These are phyloP conservation scores for Afroboletus lepidellus DNA, from an alignment of 1,284 basidiomycete species.

Conservation along the genomic window DNA sequence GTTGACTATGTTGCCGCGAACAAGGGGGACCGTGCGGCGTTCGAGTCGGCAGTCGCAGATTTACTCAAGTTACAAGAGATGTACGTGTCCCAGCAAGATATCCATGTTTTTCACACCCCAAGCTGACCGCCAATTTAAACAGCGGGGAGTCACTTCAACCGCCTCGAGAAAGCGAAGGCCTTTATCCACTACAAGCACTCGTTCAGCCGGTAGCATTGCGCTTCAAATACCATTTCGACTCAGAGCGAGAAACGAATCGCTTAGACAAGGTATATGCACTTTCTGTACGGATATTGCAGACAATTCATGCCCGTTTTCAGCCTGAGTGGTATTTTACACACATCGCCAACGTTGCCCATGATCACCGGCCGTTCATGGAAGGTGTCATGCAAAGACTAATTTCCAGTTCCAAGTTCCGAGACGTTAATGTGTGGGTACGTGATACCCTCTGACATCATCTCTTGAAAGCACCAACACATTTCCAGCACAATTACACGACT, in stretches of 20 bases:
- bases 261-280: constrained; percentile 75
- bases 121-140: constrained; percentile 33
- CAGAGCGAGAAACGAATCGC: constrained; percentile 82
- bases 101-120: not conserved
- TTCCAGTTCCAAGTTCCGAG: constrained; percentile 56
- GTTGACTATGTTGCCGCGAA: constrained; percentile 60
- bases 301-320: constrained; percentile 38
- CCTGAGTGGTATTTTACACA: constrained; percentile 98
- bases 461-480: constrained; percentile 7
- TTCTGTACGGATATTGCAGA: not conserved
- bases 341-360: constrained; percentile 79
- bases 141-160: constrained; percentile 42
- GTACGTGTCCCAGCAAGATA: constrained; percentile 44
- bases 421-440: constrained; percentile 74
- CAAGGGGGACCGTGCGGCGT: constrained; percentile 53
- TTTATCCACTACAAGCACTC: constrained; percentile 85
- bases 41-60: constrained; percentile 75
- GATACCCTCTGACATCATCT: not conserved
- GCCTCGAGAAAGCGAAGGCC: constrained; percentile 43
- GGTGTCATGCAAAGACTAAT: constrained; percentile 75
- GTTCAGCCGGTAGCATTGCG: constrained; percentile 81
- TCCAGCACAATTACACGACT: constrained; percentile 76
- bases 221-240: constrained; percentile 96
- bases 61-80: constrained; percentile 75
- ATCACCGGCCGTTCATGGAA: constrained; percentile 79